Percentiles rank a stretch among this genome's conserved stretches.
phyloP scores from a whole-genome alignment of 202 grass and related monocot species.

The Brachypodium distachyon region DNA sequence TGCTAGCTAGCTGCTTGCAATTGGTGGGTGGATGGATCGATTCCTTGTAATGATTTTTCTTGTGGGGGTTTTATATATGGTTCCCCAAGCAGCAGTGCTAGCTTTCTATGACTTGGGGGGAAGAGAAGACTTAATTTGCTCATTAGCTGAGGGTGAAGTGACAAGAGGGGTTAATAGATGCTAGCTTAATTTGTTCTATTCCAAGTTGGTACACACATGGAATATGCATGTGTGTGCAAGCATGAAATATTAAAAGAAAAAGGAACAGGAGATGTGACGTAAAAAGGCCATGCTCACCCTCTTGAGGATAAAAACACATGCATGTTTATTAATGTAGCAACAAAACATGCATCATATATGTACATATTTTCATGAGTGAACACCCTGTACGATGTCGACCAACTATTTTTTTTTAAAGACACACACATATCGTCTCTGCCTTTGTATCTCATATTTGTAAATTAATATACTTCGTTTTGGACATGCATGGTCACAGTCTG shows the following conservation, averaged over 20 bases:
- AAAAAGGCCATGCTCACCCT: constrained; percentile 4
- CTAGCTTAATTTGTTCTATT: constrained; percentile 19
- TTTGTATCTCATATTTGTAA: too few relatives aligned
- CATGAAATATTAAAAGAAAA: constrained; percentile 15
- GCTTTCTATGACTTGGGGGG: constrained; percentile 27
- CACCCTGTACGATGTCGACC: too few relatives aligned
- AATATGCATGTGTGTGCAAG: constrained; percentile 19
- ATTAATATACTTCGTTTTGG: too few relatives aligned
- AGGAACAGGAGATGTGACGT: background rate
- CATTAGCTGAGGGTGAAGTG: background rate
- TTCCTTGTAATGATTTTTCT: too few relatives aligned
- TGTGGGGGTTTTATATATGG: too few relatives aligned
- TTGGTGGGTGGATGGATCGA: too few relatives aligned
- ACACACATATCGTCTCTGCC: too few relatives aligned
- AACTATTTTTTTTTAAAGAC: too few relatives aligned
- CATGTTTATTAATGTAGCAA: background rate
- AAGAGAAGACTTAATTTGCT: constrained; percentile 22
- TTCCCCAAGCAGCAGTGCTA: too few relatives aligned
- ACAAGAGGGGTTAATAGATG: background rate
- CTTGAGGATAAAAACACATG: background rate
- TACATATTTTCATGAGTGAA: too few relatives aligned
- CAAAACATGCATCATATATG: background rate
- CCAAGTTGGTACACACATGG: constrained; percentile 26
- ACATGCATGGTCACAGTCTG: too few relatives aligned
- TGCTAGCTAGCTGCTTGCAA: too few relatives aligned